These are phyloP conservation scores for Trichopus zeylanicus DNA, from an alignment of 116 monocot species.

Conservation along the genomic window DNA sequence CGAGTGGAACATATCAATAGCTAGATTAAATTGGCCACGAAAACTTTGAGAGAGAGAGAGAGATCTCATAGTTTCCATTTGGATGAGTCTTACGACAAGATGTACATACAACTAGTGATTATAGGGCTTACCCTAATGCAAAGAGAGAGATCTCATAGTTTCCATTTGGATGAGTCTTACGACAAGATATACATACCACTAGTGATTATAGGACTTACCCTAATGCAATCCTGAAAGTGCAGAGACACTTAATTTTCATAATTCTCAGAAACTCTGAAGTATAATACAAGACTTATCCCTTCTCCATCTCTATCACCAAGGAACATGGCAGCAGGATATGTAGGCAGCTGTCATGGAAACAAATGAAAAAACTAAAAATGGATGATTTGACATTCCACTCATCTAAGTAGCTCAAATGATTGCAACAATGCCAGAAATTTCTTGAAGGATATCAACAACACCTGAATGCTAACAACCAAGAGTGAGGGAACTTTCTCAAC, in stretches of 20 bases:
- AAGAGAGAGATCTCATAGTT: too few relatives aligned
- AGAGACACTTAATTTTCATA: conserved; percentile 63
- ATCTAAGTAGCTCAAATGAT: too few relatives aligned
- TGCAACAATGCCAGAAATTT: too few relatives aligned
- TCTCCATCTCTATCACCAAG: conserved; percentile 72
- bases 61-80: too few relatives aligned
- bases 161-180: too few relatives aligned
- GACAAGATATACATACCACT: too few relatives aligned
- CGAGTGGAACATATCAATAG: neutral
- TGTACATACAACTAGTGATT: too few relatives aligned
- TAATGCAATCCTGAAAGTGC: conserved; percentile 55
- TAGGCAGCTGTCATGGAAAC: conserved; percentile 46
- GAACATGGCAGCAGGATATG: conserved; percentile 83
- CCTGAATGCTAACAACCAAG: conserved; percentile 82
- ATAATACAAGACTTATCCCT: conserved; percentile 80
- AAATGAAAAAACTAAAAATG: neutral
- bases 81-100: too few relatives aligned
- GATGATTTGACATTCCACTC: neutral
- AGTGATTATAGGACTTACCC: too few relatives aligned
- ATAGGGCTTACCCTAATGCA: too few relatives aligned
- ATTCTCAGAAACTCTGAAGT: conserved; percentile 77
- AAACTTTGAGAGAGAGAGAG: neutral
- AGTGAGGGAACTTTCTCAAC: conserved; percentile 72
- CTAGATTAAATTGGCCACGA: neutral
- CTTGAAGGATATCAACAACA: too few relatives aligned